Conservation (phyloP, 306 rosid species). For the Psophocarpus tetragonolobus region DNA sequence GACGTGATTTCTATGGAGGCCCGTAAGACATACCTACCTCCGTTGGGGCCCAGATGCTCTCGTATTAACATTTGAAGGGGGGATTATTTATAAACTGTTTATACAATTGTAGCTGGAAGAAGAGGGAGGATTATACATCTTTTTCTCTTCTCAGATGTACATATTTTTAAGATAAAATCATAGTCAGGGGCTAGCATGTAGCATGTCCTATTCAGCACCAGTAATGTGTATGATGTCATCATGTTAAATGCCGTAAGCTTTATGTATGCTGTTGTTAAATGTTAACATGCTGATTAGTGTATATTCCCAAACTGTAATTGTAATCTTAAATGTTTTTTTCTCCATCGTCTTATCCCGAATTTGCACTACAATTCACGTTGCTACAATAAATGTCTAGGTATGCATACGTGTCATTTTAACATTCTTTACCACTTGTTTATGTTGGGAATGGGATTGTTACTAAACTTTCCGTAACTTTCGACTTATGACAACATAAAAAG, state of each 20-base stretch:
- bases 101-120: conserved; percentile 29
- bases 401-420: background rate
- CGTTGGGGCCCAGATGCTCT: conserved; percentile 19
- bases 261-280: conserved; percentile 9
- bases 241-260: background rate
- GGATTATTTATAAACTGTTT: conserved; percentile 10
- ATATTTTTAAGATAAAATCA: conserved; percentile 13
- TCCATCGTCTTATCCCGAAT: background rate
- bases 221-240: background rate
- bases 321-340: background rate
- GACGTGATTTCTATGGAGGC: conserved; percentile 15
- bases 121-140: conserved; percentile 27
- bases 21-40: conserved; percentile 20
- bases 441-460: background rate
- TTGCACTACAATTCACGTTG: background rate
- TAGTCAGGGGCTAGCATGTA: conserved; percentile 14
- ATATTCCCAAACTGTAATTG: conserved; percentile 2
- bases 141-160: conserved; percentile 40
- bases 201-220: conserved; percentile 16
- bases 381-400: background rate
- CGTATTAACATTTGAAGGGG: background rate
- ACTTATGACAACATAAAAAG: background rate
- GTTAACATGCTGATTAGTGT: background rate
- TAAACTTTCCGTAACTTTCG: background rate
- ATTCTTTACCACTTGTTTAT: background rate